Percentiles rank a stretch among this genome's conserved stretches.
These are phyloP conservation scores for Kodamaea kaohsiungensis DNA, from an alignment of 805 yeast genomes.

Conservation along the genomic window DNA sequence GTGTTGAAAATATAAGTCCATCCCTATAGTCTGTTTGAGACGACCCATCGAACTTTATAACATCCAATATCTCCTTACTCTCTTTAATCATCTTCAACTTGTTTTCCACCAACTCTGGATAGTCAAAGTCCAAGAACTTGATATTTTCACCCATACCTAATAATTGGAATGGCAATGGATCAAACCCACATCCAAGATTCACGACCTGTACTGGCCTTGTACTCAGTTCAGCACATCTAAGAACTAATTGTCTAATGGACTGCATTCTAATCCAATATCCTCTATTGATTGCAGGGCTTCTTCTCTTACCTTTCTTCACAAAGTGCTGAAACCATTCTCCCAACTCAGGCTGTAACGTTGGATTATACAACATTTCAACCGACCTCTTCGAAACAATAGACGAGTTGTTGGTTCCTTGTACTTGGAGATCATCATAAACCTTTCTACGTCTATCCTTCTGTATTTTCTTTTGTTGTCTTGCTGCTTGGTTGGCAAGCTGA, in stretches of 20 bases:
- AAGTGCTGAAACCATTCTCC: slow-evolving; percentile 62
- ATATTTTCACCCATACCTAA: slow-evolving; percentile 27
- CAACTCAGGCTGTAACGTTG: slow-evolving; percentile 31
- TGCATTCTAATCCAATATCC: slow-evolving; percentile 84
- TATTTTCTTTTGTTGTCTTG: slow-evolving; percentile 31
- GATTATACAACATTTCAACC: slow-evolving; percentile 62
- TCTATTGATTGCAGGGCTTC: slow-evolving; percentile 80
- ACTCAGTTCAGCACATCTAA: slow-evolving; percentile 30
- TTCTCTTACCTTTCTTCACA: slow-evolving; percentile 62
- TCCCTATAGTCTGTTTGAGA: not conserved
- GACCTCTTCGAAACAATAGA: slow-evolving; percentile 83
- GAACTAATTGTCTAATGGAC: slow-evolving; percentile 56
- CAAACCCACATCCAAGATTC: slow-evolving; percentile 79
- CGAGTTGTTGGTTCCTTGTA: slow-evolving; percentile 84
- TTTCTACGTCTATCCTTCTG: slow-evolving; percentile 49
- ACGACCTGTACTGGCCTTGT: slow-evolving; percentile 43
- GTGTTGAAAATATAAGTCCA: slow-evolving; percentile 33
- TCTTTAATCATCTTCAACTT: slow-evolving; percentile 54
- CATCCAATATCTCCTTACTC: slow-evolving; percentile 45
- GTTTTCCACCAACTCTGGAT: slow-evolving; percentile 61
- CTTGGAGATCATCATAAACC: slow-evolving; percentile 59
- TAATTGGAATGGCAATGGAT: slow-evolving; percentile 43
- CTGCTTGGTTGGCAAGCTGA: slow-evolving; percentile 17
- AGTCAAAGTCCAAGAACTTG: slow-evolving; percentile 70
- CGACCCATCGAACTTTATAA: slow-evolving; percentile 33